Evolutionary conservation across 352 stramenopile genomes (phyloP), one percentile per base, ranked within the genome.

Genomic region (Aphanomyces euteiches): DNA sequence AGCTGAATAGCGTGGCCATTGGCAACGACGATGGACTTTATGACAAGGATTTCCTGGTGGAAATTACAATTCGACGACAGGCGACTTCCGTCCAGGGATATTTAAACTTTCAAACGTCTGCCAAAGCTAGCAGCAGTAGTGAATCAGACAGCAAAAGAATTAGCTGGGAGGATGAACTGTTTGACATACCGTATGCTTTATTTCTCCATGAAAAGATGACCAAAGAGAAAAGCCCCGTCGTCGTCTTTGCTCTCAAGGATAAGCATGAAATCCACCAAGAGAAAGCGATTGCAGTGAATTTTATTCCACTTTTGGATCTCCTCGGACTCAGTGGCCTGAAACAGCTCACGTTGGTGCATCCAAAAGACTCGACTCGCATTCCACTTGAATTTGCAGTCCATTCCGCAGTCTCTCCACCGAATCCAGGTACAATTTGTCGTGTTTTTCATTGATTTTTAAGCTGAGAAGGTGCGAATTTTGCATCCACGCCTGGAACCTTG

Each of bases 241-340:
- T 72, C 5, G 53, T 72, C 40, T 72, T 82, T 47, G 68, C 77
- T 8, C 48, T 87, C 7, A 80, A 81, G 28, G 79, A 87, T 69
- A 84, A 82, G 47, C 80, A 84, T 54, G 77, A 78, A 0, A 79
- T 84, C 48, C 75, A 78, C 47, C 75, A 74, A 47, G 79, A 86
- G 37, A 72, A 60, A 4, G 64, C 75, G 4, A 67, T 84, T 19
- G 77, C 75, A 10, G 45, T 56, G 3, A 75, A 74, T 53, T 21
- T 38, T 13, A 12, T 77, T 5, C 50, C 47, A 3, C 34, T 81
- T 17, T 56, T 70, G 40, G 64, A 70, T 45, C 12, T 70, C 36
- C 28, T 70, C 1, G 64, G 64, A 12, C 40, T 60, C 7, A 13
- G 47, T 15, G 40, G n/a, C 4, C 10, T 45, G 17, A 70, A 64